These are phyloP conservation scores for Fusarium beomiforme DNA, from an alignment of 2,329 filamentous ascomycete species.

Conservation along the genomic window DNA sequence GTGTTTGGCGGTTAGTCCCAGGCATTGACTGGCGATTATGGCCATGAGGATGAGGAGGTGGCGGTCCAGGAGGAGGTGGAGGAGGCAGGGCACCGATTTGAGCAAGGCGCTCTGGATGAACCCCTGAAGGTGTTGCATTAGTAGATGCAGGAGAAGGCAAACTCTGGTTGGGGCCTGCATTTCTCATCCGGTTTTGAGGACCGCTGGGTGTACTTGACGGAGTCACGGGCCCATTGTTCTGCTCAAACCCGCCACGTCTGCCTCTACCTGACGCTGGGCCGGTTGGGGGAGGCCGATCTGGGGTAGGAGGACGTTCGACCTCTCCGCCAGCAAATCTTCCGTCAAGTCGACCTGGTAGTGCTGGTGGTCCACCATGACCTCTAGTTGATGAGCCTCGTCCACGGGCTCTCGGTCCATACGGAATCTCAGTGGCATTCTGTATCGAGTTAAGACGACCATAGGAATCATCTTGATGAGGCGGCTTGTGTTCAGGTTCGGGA, in stretches of 20 bases:
- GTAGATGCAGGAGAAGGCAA: slow-evolving; percentile 39
- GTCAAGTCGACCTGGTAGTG: slow-evolving; percentile 54
- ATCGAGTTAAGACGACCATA: slow-evolving; percentile 70
- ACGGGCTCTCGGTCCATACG: slow-evolving; percentile 66
- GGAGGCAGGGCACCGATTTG: slow-evolving; percentile 54
- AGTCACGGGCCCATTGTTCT: slow-evolving; percentile 45
- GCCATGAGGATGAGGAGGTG: slow-evolving; percentile 37
- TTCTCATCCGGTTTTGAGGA: slow-evolving; percentile 55
- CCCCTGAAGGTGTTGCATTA: slow-evolving; percentile 45
- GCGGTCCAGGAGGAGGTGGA: slow-evolving; percentile 48
- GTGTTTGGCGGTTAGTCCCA: slow-evolving; percentile 41
- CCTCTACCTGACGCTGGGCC: slow-evolving; percentile 62
- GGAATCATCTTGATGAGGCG: slow-evolving; percentile 67
- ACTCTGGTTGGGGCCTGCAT: slow-evolving; percentile 46
- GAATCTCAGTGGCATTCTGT: slow-evolving; percentile 58
- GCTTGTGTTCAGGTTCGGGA: slow-evolving; percentile 61
- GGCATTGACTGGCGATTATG: slow-evolving; percentile 46
- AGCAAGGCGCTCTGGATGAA: slow-evolving; percentile 62
- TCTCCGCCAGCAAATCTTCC: slow-evolving; percentile 55
- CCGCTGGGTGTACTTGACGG: slow-evolving; percentile 42
- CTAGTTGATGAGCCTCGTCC: slow-evolving; percentile 56
- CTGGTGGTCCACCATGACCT: slow-evolving; percentile 48
- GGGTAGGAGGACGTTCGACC: slow-evolving; percentile 54
- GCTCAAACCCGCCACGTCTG: slow-evolving; percentile 57
- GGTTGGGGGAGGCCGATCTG: slow-evolving; percentile 63